Evolutionary conservation across 352 stramenopile genomes (phyloP).

Genomic region (Pythium sukuiense): DNA sequence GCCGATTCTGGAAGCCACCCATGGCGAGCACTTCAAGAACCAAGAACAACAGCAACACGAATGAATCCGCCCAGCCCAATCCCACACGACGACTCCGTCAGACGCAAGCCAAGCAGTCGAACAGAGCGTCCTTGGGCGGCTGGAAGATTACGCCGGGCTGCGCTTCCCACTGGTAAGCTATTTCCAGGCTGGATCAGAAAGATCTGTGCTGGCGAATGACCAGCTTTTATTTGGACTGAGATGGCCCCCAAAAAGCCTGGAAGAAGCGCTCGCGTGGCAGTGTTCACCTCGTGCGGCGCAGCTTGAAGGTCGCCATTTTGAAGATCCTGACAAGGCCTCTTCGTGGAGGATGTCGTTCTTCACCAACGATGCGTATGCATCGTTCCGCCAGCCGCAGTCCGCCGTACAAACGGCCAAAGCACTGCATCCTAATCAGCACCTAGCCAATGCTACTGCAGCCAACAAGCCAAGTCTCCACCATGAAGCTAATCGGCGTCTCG

Average conservation of each 20-base stretch:
- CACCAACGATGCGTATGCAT: conserved; percentile 39
- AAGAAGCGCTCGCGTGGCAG: background rate
- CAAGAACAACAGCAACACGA: background rate
- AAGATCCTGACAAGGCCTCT: background rate
- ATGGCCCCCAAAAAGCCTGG: too few relatives aligned
- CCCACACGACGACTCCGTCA: background rate
- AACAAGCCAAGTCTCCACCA: background rate
- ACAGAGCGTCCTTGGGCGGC: too few relatives aligned
- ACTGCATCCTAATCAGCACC: background rate
- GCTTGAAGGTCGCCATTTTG: background rate
- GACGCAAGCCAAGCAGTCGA: too few relatives aligned
- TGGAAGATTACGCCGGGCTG: background rate
- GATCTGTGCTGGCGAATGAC: background rate
- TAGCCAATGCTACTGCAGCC: background rate
- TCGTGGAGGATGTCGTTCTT: conserved; percentile 40
- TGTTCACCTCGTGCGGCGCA: background rate
- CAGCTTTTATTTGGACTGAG: background rate
- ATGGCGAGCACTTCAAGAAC: background rate
- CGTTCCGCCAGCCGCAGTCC: conserved; percentile 28
- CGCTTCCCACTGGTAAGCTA: background rate
- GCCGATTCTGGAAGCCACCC: conserved; percentile 13
- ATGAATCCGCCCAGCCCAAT: background rate
- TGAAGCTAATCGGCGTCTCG: background rate
- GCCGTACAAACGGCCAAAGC: conserved; percentile 7
- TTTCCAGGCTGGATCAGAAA: background rate